Evolutionary conservation across 148 eudicot genomes (phyloP).

Genomic region (Cornus kousa): DNA sequence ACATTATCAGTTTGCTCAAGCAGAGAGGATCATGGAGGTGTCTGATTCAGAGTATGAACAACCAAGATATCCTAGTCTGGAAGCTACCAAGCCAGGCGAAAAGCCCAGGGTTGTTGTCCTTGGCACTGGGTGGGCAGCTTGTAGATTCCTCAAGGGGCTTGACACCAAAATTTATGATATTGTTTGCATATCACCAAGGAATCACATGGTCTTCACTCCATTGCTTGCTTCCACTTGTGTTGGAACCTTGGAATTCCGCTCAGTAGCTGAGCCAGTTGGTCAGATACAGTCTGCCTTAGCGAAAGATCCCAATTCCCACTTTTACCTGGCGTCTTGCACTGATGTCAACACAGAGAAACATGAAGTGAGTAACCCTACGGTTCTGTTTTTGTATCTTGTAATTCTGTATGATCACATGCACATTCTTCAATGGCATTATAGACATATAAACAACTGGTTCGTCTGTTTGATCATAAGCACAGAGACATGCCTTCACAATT

Average conservation of each 20-base stretch:
- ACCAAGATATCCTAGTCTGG: constrained; percentile 48
- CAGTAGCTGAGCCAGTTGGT: constrained; percentile 81
- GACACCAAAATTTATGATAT: constrained; percentile 72
- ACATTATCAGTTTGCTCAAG: constrained; percentile 30
- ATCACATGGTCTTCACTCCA: constrained; percentile 97
- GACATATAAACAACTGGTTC: too few relatives aligned
- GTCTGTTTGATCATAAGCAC: too few relatives aligned
- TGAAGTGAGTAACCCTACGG: constrained; percentile 45
- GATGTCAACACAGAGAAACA: constrained; percentile 64
- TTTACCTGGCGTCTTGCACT: constrained; percentile 74
- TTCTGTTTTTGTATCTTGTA: not conserved
- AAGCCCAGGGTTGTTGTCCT: constrained; percentile 88
- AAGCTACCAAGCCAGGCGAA: constrained; percentile 70
- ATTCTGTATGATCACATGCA: not conserved
- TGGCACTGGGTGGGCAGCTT: constrained; percentile 92
- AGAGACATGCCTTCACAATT: too few relatives aligned
- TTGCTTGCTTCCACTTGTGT: constrained; percentile 95
- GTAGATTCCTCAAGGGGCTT: constrained; percentile 79
- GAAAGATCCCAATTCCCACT: constrained; percentile 73
- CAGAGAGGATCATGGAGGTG: constrained; percentile 33
- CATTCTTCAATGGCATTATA: not conserved
- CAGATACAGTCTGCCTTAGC: constrained; percentile 70
- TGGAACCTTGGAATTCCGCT: constrained; percentile 84
- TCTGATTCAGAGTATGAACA: constrained; percentile 41
- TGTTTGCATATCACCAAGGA: constrained; percentile 86